Evolutionary conservation across 2,329 filamentous ascomycete species (phyloP).

Genomic region (Arthrobotrys musiformis): DNA sequence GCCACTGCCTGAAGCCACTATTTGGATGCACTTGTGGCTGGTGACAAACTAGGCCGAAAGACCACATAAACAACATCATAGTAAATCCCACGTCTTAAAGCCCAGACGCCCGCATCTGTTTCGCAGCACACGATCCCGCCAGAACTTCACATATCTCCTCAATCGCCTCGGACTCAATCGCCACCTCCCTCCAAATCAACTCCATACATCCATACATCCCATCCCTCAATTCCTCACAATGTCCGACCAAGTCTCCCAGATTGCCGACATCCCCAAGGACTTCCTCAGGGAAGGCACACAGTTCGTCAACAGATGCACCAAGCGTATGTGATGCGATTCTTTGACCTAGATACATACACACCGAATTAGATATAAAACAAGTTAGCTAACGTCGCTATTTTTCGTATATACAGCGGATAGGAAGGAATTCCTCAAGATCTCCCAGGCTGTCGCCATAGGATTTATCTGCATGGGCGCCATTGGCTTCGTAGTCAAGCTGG

Average conservation of each 20-base stretch:
- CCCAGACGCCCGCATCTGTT: constrained; percentile 11
- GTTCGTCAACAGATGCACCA: constrained; percentile 73
- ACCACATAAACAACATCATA: constrained; percentile 55
- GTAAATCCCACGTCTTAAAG: constrained; percentile 10
- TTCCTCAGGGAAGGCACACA: constrained; percentile 73
- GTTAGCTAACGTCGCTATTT: not conserved
- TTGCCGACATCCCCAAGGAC: constrained; percentile 75
- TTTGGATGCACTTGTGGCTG: not conserved
- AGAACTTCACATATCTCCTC: not conserved
- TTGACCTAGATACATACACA: not conserved
- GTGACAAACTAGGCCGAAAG: constrained; percentile 11
- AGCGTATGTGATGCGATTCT: constrained; percentile 65
- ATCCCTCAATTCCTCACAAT: no score
- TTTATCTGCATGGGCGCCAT: constrained; percentile 69
- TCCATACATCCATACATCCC: constrained; percentile 17
- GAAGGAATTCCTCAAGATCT: constrained; percentile 65
- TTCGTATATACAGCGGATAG: constrained; percentile 60
- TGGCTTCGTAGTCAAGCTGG: constrained; percentile 68
- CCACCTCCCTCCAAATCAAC: not conserved
- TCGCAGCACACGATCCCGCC: constrained; percentile 3
- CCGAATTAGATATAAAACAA: not conserved
- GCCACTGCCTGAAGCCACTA: not conserved
- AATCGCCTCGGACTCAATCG: constrained; percentile 16
- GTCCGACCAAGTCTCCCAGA: constrained; percentile 76
- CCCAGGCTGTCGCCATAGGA: constrained; percentile 67